Evolutionary conservation across 2,329 filamentous ascomycete species (phyloP).

Genomic region (Diplodia intermedia): DNA sequence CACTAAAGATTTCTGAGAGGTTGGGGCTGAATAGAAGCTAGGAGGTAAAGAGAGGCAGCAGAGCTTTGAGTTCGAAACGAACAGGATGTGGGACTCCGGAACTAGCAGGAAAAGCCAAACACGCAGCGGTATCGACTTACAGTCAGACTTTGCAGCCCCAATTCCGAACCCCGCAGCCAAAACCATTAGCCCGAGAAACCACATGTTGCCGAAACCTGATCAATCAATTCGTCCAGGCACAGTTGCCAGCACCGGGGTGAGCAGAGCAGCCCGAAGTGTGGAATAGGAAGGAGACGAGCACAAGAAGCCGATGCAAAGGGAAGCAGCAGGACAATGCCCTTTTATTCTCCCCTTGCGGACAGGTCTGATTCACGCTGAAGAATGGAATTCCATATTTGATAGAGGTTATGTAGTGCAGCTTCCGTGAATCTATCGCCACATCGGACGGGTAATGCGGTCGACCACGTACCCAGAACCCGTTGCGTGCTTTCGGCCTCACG

Average conservation of each 20-base stretch:
- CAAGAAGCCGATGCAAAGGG: background rate
- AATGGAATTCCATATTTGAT: conserved; percentile 15
- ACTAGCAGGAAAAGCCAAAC: background rate
- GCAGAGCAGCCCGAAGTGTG: background rate
- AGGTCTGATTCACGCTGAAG: background rate
- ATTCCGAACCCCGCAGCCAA: background rate
- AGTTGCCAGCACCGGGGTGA: background rate
- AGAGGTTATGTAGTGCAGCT: conserved; percentile 9
- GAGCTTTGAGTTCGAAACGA: background rate
- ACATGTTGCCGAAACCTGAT: background rate
- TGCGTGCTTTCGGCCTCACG: background rate
- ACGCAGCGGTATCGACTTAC: background rate
- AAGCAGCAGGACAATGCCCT: background rate
- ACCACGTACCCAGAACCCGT: background rate
- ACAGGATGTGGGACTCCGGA: background rate
- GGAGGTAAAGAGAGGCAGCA: background rate
- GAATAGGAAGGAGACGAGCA: background rate
- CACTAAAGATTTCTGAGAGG: background rate
- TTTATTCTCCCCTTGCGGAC: conserved; percentile 16
- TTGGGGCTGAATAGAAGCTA: background rate
- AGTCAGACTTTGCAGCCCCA: background rate
- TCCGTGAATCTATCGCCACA: background rate
- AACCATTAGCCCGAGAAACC: background rate
- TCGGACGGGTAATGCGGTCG: conserved; percentile 7
- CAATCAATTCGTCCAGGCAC: background rate